A percentile compares a stretch with the other conserved stretches of the same genome.
Evolutionary conservation across 345 rosid genomes (phyloP).

Genomic region (Linum tenue): DNA sequence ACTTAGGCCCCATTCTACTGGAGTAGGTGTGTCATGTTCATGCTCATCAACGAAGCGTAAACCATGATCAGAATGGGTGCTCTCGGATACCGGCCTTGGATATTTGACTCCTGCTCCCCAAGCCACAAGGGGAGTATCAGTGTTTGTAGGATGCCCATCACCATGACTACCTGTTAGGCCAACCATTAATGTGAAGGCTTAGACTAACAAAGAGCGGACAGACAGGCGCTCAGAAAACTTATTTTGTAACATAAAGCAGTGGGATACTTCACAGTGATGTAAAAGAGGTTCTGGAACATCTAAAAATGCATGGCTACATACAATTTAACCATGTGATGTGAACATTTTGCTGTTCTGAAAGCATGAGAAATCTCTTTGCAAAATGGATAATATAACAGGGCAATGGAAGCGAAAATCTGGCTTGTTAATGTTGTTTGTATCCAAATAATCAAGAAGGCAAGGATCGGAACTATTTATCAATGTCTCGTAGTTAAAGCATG

Average conservation of each 20-base stretch:
- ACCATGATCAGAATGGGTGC: conserved; percentile 45
- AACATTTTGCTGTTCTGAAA: neutral
- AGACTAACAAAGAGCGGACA: neutral
- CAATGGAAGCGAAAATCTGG: neutral
- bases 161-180: conserved; percentile 75
- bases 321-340: neutral
- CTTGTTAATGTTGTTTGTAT: neutral
- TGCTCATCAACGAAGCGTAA: conserved; percentile 72
- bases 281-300: neutral
- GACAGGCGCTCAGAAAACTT: neutral
- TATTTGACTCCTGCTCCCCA: conserved; percentile 91
- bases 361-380: neutral
- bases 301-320: neutral
- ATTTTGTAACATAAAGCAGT: neutral
- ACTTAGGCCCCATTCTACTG: conserved; percentile 68
- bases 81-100: conserved; percentile 42
- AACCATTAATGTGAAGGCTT: conserved; percentile 18
- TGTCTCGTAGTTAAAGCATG: neutral
- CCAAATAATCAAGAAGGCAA: neutral
- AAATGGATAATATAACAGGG: neutral
- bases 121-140: conserved; percentile 92
- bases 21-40: conserved; percentile 77
- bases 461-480: neutral
- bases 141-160: conserved; percentile 88
- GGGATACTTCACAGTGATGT: neutral